A percentile compares a stretch with the other conserved stretches of the same genome.
Conservation (phyloP, 805 yeast genomes). For the Pichia kluyveri region DNA sequence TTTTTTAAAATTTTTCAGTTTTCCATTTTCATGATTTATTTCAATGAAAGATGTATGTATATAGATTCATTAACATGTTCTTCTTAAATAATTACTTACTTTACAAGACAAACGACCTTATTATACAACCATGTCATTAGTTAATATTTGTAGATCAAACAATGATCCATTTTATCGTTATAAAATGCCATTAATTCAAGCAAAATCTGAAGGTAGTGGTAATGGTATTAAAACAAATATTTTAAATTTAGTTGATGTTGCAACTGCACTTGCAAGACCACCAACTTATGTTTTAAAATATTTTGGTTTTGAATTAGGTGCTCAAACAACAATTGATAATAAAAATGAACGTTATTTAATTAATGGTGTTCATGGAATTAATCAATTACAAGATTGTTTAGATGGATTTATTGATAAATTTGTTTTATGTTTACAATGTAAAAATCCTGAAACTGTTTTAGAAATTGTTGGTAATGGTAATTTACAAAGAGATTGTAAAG, state of each 20-base stretch:
- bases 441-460: slow-evolving; percentile 96
- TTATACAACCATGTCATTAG: slow-evolving; percentile 54
- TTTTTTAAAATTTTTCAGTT: no score
- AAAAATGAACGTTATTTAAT: slow-evolving; percentile 80
- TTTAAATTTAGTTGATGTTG: slow-evolving; percentile 83
- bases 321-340: slow-evolving; percentile 80
- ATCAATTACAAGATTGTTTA: slow-evolving; percentile 83
- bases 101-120: not conserved
- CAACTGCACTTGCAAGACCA: slow-evolving; percentile 91
- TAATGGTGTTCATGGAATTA: slow-evolving; percentile 89
- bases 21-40: no score
- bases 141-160: slow-evolving; percentile 94
- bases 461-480: slow-evolving; percentile 65
- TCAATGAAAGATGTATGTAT: no score
- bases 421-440: slow-evolving; percentile 89
- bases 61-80: no score
- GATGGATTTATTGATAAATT: slow-evolving; percentile 92
- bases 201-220: slow-evolving; percentile 97
- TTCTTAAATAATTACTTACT: no score
- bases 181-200: slow-evolving; percentile 96
- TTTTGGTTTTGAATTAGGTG: slow-evolving; percentile 96
- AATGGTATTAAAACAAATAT: slow-evolving; percentile 97
- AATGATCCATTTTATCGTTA: slow-evolving; percentile 98
- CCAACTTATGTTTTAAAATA: slow-evolving; percentile 85
- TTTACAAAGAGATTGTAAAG: slow-evolving; percentile 90